Base-by-base conservation (phyloP, 176 grass and related monocot species). In the Cenchrus fungigraminus region DNA sequence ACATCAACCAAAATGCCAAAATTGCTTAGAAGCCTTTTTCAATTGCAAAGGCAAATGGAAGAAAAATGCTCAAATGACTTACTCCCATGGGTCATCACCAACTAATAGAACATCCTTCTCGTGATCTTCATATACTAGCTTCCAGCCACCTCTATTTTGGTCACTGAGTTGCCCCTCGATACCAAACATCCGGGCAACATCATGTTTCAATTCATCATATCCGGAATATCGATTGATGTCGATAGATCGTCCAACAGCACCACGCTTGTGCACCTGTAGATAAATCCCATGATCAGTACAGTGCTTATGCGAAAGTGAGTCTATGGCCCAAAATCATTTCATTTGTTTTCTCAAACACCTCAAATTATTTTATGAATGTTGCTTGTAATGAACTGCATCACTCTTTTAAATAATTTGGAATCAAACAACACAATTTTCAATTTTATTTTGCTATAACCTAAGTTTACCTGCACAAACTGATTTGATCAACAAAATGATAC, bases 81-180 rank as follows among this genome's bases (percentile, higher is more conserved):
- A 95, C 93, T 92, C 88, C 93, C 93, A 95, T 79, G 93, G 93
- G 53, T 95, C 93, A 84, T 95, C 93, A 17, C 93, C 93, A 32
- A 95, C 86, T 81, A 95, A 84, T 61, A 95, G 80, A 84, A 95
- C 90, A 95, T 95, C 93, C 84, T 92, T 92, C 67, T 95, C 93
- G 20, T 92, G 90, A 90, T 95, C 93, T 44, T 92, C 93, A 61
- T 92, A 95, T 16, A 95, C 93, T 78, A 95, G 83, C 84, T 95
- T 92, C 93, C 93, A 95, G 66, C 90, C 86, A 86, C 86, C 69
- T 95, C 90, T 95, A 70, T 88, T 91, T 28, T 88, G 88, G 83
- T 92, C 93, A 79, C 91, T 89, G 65, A 95, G 88, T 56, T 92
- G 93, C 34, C 93, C 90, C 77, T 95, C 93, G 40, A 95, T 90